These are phyloP conservation scores for Haberlea rhodopensis DNA, from an alignment of 257 asterid genomes.

Conservation along the genomic window DNA sequence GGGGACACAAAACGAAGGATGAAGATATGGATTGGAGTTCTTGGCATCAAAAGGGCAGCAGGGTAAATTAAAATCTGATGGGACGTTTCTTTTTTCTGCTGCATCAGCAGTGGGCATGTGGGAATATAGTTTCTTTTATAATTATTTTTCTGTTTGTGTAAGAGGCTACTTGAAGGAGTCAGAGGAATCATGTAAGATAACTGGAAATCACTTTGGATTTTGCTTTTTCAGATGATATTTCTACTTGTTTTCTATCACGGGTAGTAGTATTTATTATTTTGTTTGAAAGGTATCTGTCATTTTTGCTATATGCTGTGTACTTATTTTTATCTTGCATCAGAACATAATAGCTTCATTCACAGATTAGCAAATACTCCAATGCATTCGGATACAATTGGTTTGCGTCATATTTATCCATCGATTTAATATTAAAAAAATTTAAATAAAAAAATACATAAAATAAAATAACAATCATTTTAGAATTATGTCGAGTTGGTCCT, in stretches of 20 bases:
- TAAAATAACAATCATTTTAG: too few relatives aligned
- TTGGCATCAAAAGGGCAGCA: constrained; percentile 38
- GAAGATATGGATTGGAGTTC: constrained; percentile 23
- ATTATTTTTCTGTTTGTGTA: constrained; percentile 11
- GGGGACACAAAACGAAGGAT: constrained; percentile 30
- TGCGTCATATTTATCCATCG: too few relatives aligned
- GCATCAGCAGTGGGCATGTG: constrained; percentile 21
- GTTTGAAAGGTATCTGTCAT: constrained; percentile 42
- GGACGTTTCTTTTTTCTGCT: constrained; percentile 33
- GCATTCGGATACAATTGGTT: too few relatives aligned
- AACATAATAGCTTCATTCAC: constrained; percentile 23
- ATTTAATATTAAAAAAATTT: too few relatives aligned
- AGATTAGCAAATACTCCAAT: too few relatives aligned
- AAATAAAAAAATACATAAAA: too few relatives aligned
- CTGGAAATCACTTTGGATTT: constrained; percentile 31
- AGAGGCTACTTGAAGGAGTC: not conserved
- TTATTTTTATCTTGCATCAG: constrained; percentile 21
- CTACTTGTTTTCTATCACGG: constrained; percentile 23
- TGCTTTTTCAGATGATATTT: constrained; percentile 25
- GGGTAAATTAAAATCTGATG: constrained; percentile 37
- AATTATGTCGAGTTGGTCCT: too few relatives aligned
- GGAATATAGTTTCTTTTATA: constrained; percentile 17
- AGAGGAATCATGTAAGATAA: constrained; percentile 22
- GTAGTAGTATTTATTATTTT: constrained; percentile 29
- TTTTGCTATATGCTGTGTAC: constrained; percentile 36